Evolutionary conservation across 768 basidiomycete genomes (phyloP).

Genomic region (Rhizopogon vesiculosus): DNA sequence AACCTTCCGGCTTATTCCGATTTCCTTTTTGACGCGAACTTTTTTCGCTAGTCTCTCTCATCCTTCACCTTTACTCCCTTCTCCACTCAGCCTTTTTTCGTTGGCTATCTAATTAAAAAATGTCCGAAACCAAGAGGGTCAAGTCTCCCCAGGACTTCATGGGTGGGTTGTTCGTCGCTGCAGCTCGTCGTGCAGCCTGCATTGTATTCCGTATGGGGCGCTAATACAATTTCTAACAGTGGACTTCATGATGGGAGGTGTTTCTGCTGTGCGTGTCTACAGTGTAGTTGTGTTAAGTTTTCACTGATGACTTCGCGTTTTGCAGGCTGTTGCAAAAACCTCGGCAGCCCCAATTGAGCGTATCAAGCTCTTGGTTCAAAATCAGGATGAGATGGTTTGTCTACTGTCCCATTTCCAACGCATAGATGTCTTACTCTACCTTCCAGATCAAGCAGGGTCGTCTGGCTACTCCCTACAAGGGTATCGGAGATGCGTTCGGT

Average conservation of each 20-base stretch:
- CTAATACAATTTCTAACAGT: slow-evolving; percentile 43
- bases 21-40: slow-evolving; percentile 39
- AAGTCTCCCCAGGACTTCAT: slow-evolving; percentile 93
- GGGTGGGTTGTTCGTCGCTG: slow-evolving; percentile 34
- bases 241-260: slow-evolving; percentile 97
- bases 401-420: background rate
- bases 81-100: slow-evolving; percentile 45
- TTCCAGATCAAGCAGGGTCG: slow-evolving; percentile 97
- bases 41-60: slow-evolving; percentile 41
- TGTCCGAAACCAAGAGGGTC: slow-evolving; percentile 79
- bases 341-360: slow-evolving; percentile 99
- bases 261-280: slow-evolving; percentile 66
- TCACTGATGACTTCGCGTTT: slow-evolving; percentile 14
- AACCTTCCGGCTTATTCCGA: slow-evolving; percentile 27
- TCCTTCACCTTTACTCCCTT: slow-evolving; percentile 36
- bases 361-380: slow-evolving; percentile 97
- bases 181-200: background rate
- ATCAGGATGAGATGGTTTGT: slow-evolving; percentile 99
- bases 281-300: background rate
- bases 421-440: background rate
- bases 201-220: slow-evolving; percentile 14
- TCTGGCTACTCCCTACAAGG: slow-evolving; percentile 94
- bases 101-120: slow-evolving; percentile 43
- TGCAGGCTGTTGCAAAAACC: slow-evolving; percentile 96
- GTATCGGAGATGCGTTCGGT: slow-evolving; percentile 84